phyloP scores from a whole-genome alignment of 176 grass and related monocot genomes.

The Zea luxurians region DNA sequence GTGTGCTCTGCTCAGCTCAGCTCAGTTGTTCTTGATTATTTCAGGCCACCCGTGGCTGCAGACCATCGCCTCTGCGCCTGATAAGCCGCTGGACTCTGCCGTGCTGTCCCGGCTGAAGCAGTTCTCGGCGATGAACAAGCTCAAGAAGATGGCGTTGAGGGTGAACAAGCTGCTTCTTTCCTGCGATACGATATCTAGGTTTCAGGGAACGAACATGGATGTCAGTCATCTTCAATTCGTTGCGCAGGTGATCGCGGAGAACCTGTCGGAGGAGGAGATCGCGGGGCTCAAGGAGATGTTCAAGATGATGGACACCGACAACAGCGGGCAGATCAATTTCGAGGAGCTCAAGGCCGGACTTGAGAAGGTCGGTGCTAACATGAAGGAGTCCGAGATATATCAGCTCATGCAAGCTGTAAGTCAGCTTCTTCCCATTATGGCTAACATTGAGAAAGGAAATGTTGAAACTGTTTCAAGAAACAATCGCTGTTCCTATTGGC shows the following conservation, averaged over 20 bases:
- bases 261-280: slow-evolving; percentile 58
- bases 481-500: neutral
- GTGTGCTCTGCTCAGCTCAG: too few relatives aligned
- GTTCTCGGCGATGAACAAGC: slow-evolving; percentile 67
- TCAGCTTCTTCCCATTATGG: neutral
- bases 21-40: neutral
- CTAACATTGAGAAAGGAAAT: neutral
- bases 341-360: slow-evolving; percentile 60
- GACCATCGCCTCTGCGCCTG: slow-evolving; percentile 31
- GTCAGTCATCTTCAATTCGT: neutral
- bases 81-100: slow-evolving; percentile 58
- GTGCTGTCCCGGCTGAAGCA: slow-evolving; percentile 55
- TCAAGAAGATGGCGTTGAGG: slow-evolving; percentile 58
- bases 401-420: slow-evolving; percentile 63
- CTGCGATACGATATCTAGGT: too few relatives aligned
- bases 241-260: slow-evolving; percentile 59
- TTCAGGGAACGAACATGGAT: too few relatives aligned
- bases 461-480: neutral
- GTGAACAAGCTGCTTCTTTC: slow-evolving; percentile 12
- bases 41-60: slow-evolving; percentile 56
- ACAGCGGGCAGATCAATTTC: slow-evolving; percentile 59
- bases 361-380: slow-evolving; percentile 46
- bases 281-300: slow-evolving; percentile 62
- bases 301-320: slow-evolving; percentile 66
- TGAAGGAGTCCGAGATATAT: slow-evolving; percentile 51